Evolutionary conservation across 441 rosid species (phyloP), one percentile per base, ranked within the genome.

Genomic region (Pelargonium citronellum): DNA sequence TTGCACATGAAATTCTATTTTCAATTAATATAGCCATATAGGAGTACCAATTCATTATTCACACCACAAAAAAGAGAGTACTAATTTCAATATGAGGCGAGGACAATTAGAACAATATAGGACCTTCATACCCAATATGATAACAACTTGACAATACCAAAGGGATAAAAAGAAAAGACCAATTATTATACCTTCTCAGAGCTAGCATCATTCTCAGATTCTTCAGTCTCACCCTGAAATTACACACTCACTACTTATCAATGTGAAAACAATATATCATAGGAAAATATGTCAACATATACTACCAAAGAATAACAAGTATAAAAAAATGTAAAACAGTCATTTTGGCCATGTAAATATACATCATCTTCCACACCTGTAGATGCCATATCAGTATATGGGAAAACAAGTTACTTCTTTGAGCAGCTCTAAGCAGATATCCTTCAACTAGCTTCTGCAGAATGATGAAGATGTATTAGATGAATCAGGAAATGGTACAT

Each of bases 371-470:
- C 49, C 79, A 51, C 68, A 92, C 99, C 95, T 92, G 97, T 69
- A 95, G 81, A 83, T 86, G 91, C 99, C 99, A 95, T 79, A 95
- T 92, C 77, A 95, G 82, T 80, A 94, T 91, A 78, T 94, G 99
- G 68, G 96, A 91, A 79, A 94, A 91, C 80, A 94, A 79, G 78
- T 94, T 95, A 75, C 97, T 94, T 81, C 92, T 82, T 72, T 94
- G 94, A 76, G 97, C 79, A 67, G 99, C 99, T 86, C 98, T 87
- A 46, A 95, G 94, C 85, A 95, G 81, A 80, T 95, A 95, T 62
- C 99, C 99, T 84, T 95, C 97, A 44, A 95, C 97, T 67, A 95
- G 78, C 79, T 77, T 82, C 99, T 95, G 97, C 81, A 79, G 74
- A 80, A 66, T 41, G 67, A 75, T 57, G 39, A 68, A 57, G 43